phyloP scores from a whole-genome alignment of 2,329 filamentous ascomycete species.

The Penicillium hordei region DNA sequence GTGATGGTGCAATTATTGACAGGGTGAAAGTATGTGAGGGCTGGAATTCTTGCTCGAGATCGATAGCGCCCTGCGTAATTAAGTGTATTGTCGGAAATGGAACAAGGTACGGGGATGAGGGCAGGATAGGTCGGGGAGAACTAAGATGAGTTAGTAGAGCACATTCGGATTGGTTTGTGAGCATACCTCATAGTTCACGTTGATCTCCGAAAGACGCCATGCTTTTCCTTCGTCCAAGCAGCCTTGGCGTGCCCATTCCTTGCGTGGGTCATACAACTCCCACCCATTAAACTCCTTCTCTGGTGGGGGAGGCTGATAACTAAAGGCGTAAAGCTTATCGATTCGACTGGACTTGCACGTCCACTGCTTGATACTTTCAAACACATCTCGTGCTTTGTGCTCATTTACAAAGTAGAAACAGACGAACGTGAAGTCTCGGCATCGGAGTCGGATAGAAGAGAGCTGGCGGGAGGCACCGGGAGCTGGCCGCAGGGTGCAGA shows the following conservation, averaged over 20 bases:
- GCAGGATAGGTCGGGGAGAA: constrained; percentile 94
- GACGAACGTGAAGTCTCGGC: constrained; percentile 91
- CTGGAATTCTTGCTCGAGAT: constrained; percentile 83
- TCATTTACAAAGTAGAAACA: constrained; percentile 83
- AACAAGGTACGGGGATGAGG: constrained; percentile 77
- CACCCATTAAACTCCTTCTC: constrained; percentile 78
- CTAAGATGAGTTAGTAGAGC: constrained; percentile 33
- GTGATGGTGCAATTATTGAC: constrained; percentile 97
- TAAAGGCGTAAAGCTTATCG: constrained; percentile 89
- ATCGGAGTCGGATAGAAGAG: constrained; percentile 81
- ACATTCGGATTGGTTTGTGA: not conserved
- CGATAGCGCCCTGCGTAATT: constrained; percentile 91
- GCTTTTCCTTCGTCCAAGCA: constrained; percentile 77
- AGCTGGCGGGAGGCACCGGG: constrained; percentile 67
- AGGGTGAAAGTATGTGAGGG: constrained; percentile 89
- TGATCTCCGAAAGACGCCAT: constrained; percentile 90
- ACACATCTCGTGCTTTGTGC: constrained; percentile 74
- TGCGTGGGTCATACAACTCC: constrained; percentile 78
- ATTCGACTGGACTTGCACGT: constrained; percentile 80
- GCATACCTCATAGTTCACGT: constrained; percentile 72
- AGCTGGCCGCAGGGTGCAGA: constrained; percentile 74
- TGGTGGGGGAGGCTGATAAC: constrained; percentile 70
- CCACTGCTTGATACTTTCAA: constrained; percentile 77
- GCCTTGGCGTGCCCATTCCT: constrained; percentile 84
- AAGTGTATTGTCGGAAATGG: constrained; percentile 93